Evolutionary conservation across 768 basidiomycete species (phyloP), one percentile per base, ranked within the genome.

Genomic region (Agrocybe pediades): DNA sequence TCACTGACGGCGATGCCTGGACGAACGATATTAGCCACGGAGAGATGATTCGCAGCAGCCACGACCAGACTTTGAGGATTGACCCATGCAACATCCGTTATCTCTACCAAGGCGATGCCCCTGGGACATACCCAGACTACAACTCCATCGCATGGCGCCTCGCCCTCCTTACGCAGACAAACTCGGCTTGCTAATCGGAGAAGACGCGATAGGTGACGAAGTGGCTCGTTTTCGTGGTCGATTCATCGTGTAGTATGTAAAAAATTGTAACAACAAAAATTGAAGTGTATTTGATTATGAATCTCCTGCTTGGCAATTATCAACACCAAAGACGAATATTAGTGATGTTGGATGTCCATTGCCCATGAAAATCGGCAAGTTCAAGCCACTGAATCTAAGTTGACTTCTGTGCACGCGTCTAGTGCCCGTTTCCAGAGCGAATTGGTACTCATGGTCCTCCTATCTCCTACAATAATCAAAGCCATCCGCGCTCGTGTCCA

Each of bases 401-500:
- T 23, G 20, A 72, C 68, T 40, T 73, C 68, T 2, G 60, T 60
- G 50, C 76, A 79, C 6, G 73, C 67, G 16, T 71, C 64, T 51
- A 81, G 57, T 0, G 86, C 85, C 46, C 80, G 66, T 59, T 72
- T 76, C 86, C 85, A 87, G 17, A 84, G 62, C 23, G 61, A 55
- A 21, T 75, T 75, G 30, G 58, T 66, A 6, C 62, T 69, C 71
- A 87, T 69, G 8, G 85, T 87, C 1, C 60, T 64, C 24, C 69
- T 68, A 63, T 86, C 78, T 0, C 86, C 86, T n/a, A 87, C 71
- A 25, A 88, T 70, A 48, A 88, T 76, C 58, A 88, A 63, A 0
- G 76, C 86, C 27, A 82, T 60, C 57, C 74, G 72, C 1, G 86
- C 83, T 1, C 87, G 69, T 13, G 87, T 88, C 86, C 85, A 88